Base-by-base conservation (phyloP, 2,329 filamentous ascomycete species). In the Aspergillus nomiae region DNA sequence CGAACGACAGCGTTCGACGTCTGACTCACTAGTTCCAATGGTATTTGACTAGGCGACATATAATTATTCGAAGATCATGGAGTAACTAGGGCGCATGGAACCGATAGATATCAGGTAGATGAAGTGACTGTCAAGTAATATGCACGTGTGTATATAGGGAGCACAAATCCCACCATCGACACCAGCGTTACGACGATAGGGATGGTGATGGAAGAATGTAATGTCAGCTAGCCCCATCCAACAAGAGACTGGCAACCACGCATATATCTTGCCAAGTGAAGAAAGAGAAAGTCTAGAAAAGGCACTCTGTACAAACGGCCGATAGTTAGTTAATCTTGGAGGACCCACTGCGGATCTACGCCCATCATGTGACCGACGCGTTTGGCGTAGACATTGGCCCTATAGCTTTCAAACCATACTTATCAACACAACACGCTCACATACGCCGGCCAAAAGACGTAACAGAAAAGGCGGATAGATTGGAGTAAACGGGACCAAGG, bases 361-460 rank as follows among this genome's bases (percentile, higher is more conserved):
- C 38, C 3, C 11, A 56, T 26, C 71, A 73, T 69, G 71, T 73
- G 58, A 38, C 32, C 30, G 28, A 43, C 54, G 30, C 21, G 43
- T 43, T 45, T 43, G 28, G 8, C 28, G 34, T 24, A 56, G 45
- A 19, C 34, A 46, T 54, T 26, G 8, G 26, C 36, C 36, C 16
- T 46, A 28, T 57, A n/a, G 45, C 34, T 32, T 46, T 51, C 55
- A 38, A 48, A 16, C 19, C 56, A 38, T 12, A 34, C 38, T 41
- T n/a, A 41, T 46, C 56, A 36, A 58, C 55, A 34, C n/a, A 32
- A 34, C 46, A n/a, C 16, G 16, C 9, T 51, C 48, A 12, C 41
- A 41, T 32, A 32, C 19, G 34, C 32, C 30, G 14, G 30, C 19
- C n/a, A 57, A 28, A 6, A 48, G 41, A 38, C 32, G 14, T n/a